These are phyloP conservation scores for Dactylellina haptotyla DNA, from an alignment of 2,329 filamentous ascomycete species.

Conservation along the genomic window DNA sequence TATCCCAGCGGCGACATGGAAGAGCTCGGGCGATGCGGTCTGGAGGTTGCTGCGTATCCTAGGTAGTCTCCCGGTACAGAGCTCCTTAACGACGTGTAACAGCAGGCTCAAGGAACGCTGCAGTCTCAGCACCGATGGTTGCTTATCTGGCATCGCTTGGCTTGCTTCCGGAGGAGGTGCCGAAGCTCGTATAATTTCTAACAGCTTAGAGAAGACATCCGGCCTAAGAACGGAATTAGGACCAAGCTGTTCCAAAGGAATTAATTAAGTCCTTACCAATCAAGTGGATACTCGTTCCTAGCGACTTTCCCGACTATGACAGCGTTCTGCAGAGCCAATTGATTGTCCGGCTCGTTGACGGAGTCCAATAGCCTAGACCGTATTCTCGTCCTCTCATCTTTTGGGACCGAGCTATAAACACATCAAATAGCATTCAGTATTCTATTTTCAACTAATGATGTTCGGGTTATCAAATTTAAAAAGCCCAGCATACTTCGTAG, in stretches of 20 bases:
- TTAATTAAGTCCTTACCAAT: slow-evolving; percentile 70
- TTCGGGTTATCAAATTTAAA: too few relatives aligned
- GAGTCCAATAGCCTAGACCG: slow-evolving; percentile 79
- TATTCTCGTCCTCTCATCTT: slow-evolving; percentile 80
- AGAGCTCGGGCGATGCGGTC: slow-evolving; percentile 80
- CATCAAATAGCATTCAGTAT: background rate
- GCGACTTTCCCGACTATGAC: slow-evolving; percentile 87
- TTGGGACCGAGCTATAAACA: slow-evolving; percentile 67
- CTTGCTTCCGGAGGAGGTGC: slow-evolving; percentile 59
- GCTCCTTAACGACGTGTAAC: slow-evolving; percentile 87
- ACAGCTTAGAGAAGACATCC: slow-evolving; percentile 70
- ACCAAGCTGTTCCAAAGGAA: background rate
- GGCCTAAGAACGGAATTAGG: slow-evolving; percentile 59
- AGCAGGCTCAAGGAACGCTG: slow-evolving; percentile 79
- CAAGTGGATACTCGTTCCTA: slow-evolving; percentile 85
- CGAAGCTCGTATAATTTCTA: slow-evolving; percentile 72
- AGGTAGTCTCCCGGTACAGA: slow-evolving; percentile 80
- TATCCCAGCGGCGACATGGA: slow-evolving; percentile 80
- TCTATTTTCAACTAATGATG: too few relatives aligned
- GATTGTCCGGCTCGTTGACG: slow-evolving; percentile 77
- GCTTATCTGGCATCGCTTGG: slow-evolving; percentile 67
- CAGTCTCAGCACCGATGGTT: slow-evolving; percentile 67
- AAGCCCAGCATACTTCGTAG: slow-evolving; percentile 72
- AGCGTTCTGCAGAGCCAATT: slow-evolving; percentile 86
- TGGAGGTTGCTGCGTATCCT: slow-evolving; percentile 80